phyloP scores from a whole-genome alignment of 192 early-diverging fungal species.

The Pilaira anomala region DNA sequence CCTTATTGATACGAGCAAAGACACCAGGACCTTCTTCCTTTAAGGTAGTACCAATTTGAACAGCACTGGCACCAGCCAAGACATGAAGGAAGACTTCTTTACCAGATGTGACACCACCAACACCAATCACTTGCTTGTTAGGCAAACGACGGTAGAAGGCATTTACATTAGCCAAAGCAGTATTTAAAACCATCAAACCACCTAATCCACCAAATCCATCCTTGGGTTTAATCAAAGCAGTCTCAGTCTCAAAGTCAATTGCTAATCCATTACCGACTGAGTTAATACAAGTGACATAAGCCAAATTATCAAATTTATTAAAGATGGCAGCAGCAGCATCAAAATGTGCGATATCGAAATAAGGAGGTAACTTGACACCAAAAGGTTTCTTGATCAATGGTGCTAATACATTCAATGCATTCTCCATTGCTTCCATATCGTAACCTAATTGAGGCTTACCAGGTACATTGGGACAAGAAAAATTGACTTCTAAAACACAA shows the following conservation, averaged over 20 bases:
- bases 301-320: conserved; percentile 34
- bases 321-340: conserved; percentile 32
- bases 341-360: conserved; percentile 42
- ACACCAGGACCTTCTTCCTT: conserved; percentile 33
- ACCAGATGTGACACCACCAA: conserved; percentile 35
- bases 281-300: conserved; percentile 35
- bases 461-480: conserved; percentile 37
- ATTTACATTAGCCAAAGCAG: conserved; percentile 37
- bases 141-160: conserved; percentile 32
- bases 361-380: conserved; percentile 38
- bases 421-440: conserved; percentile 38
- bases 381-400: conserved; percentile 36
- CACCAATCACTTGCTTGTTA: conserved; percentile 35
- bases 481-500: conserved; percentile 34
- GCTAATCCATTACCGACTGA: conserved; percentile 38
- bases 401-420: conserved; percentile 26
- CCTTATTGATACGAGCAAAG: conserved; percentile 33
- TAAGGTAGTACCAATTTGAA: conserved; percentile 36
- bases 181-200: conserved; percentile 27
- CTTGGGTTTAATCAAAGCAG: conserved; percentile 36
- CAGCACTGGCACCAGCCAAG: conserved; percentile 35
- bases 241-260: conserved; percentile 37
- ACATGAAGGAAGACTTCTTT: conserved; percentile 39
- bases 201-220: conserved; percentile 40
- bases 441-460: conserved; percentile 39